Evolutionary conservation across 306 rosid species (phyloP).

Genomic region (Dryas drummondii): DNA sequence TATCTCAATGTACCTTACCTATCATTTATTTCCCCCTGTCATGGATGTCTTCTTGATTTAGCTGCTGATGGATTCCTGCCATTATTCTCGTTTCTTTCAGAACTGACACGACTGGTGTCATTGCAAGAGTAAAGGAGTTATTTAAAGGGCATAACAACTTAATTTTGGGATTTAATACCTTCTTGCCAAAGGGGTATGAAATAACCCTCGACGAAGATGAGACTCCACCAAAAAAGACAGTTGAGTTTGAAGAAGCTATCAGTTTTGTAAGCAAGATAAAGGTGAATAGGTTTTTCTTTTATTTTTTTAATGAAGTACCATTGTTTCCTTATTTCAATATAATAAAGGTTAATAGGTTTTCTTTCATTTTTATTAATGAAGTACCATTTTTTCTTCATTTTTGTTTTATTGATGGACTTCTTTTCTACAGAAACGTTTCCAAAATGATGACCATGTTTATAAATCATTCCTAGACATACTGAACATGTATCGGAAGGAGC

Average conservation of each 20-base stretch:
- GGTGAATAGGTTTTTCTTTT: conserved; percentile 43
- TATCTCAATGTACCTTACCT: conserved; percentile 24
- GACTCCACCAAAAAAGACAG: conserved; percentile 79
- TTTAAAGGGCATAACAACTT: conserved; percentile 90
- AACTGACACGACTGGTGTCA: conserved; percentile 91
- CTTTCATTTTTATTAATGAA: conserved; percentile 7
- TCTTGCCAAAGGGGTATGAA: conserved; percentile 95
- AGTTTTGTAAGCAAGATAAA: conserved; percentile 96
- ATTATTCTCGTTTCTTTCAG: conserved; percentile 44
- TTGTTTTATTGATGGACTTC: conserved; percentile 22
- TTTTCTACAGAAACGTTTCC: conserved; percentile 74
- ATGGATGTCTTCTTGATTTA: conserved; percentile 16
- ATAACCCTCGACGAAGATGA: conserved; percentile 84
- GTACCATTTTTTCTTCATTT: conserved; percentile 13
- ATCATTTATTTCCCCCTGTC: conserved; percentile 6
- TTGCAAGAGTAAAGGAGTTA: conserved; percentile 89
- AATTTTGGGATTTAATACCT: conserved; percentile 94
- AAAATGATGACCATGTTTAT: conserved; percentile 79
- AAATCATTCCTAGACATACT: conserved; percentile 93
- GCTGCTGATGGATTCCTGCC: conserved; percentile 12
- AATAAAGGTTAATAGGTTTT: conserved; percentile 63
- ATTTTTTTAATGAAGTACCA: not conserved
- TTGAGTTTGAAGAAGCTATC: conserved; percentile 97
- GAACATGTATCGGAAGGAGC: conserved; percentile 97
- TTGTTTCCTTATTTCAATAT: conserved; percentile 5